phyloP scores from a whole-genome alignment of 257 asterid genomes.

The Petunia axillaris region DNA sequence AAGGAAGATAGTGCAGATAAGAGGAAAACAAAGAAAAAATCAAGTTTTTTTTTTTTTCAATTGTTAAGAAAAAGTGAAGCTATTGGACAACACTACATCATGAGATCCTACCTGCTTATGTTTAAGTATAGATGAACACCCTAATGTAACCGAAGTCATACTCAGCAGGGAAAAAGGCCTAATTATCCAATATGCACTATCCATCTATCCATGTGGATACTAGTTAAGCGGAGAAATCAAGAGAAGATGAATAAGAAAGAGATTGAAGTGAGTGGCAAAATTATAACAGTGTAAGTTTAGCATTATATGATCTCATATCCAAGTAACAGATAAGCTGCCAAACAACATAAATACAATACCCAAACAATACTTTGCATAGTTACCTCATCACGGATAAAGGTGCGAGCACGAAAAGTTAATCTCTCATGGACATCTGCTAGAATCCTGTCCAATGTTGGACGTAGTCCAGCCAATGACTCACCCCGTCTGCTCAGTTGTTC shows the following conservation, averaged over 20 bases:
- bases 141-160: not conserved
- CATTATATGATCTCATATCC: not conserved
- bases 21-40: not conserved
- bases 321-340: not conserved
- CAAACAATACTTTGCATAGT: slow-evolving; percentile 28
- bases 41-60: too few species aligned
- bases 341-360: slow-evolving; percentile 3
- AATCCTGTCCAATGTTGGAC: slow-evolving; percentile 89
- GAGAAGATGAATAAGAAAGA: not conserved
- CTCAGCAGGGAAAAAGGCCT: not conserved
- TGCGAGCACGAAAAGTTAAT: slow-evolving; percentile 92
- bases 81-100: not conserved
- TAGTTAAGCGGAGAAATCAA: not conserved
- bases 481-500: slow-evolving; percentile 88
- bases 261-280: slow-evolving; percentile 4
- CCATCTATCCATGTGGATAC: slow-evolving; percentile 10
- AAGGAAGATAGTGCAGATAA: slow-evolving; percentile 17
- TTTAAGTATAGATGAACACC: not conserved
- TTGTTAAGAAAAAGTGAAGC: not conserved
- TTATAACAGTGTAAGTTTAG: not conserved
- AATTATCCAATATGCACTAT: not conserved
- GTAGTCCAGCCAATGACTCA: slow-evolving; percentile 85
- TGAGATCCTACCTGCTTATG: slow-evolving; percentile 4
- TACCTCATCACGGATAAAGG: slow-evolving; percentile 96
- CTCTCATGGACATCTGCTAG: slow-evolving; percentile 98